Percentiles rank a stretch among this genome's conserved stretches.
Evolutionary conservation across 2,329 filamentous ascomycete species (phyloP).

Genomic region (Zymoseptoria tritici): DNA sequence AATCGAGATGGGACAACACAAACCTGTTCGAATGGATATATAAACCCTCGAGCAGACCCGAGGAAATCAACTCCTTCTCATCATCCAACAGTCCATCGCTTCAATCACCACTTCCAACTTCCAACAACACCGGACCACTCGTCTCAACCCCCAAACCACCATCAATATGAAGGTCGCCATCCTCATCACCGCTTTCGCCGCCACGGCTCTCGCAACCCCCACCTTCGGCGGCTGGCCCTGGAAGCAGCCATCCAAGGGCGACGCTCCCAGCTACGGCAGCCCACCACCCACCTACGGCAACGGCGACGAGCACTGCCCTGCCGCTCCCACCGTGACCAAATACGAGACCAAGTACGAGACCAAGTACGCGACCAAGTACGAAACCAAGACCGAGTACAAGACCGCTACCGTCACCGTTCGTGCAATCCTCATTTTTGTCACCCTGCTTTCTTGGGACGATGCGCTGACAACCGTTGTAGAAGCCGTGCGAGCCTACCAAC

Average conservation of each 20-base stretch:
- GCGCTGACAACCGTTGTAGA: neutral
- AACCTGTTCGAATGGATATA: neutral
- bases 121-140: neutral
- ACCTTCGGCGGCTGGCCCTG: neutral
- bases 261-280: no score
- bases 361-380: neutral
- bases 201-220: neutral
- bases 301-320: neutral
- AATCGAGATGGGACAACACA: neutral
- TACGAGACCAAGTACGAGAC: neutral
- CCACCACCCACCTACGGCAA: neutral
- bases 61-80: neutral
- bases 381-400: neutral
- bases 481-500: neutral
- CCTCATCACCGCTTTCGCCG: neutral
- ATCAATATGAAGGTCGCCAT: neutral
- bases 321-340: neutral
- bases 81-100: neutral
- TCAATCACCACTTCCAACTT: neutral
- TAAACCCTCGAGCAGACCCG: neutral
- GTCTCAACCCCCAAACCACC: neutral
- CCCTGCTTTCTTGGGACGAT: neutral
- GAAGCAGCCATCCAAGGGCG: neutral
- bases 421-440: neutral
- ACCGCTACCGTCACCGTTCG: neutral